Evolutionary conservation across 257 asterid genomes (phyloP).

Genomic region (Ocimum tenuiflorum): DNA sequence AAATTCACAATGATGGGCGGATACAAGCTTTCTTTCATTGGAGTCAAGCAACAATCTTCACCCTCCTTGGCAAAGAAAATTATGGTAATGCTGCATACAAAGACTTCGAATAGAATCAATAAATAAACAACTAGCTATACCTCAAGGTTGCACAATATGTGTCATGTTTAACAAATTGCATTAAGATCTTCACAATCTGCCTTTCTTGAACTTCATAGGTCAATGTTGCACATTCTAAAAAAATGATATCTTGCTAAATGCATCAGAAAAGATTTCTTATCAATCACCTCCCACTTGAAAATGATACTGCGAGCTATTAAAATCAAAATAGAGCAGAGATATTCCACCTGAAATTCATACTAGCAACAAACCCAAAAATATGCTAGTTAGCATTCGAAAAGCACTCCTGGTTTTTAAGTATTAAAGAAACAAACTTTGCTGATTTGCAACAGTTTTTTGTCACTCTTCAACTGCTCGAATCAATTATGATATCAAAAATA

Average conservation of each 20-base stretch:
- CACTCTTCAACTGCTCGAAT: neutral
- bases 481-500: neutral
- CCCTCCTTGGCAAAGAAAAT: conserved; percentile 90
- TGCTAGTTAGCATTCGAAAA: too few relatives aligned
- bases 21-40: conserved; percentile 52
- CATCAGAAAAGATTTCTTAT: neutral
- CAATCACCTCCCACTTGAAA: neutral
- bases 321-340: neutral
- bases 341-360: neutral
- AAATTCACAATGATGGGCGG: conserved; percentile 68
- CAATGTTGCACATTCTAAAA: neutral
- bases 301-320: conserved; percentile 5
- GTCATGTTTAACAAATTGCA: neutral
- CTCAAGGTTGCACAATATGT: neutral
- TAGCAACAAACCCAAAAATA: too few relatives aligned
- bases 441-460: neutral
- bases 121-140: neutral
- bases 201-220: neutral
- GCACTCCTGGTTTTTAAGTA: neutral
- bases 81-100: conserved; percentile 61
- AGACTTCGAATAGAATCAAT: neutral
- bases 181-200: too few relatives aligned
- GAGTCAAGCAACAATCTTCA: conserved; percentile 66
- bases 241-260: too few relatives aligned
- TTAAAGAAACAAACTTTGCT: too few relatives aligned